Conservation (phyloP, 345 rosid genomes). For the Gossypium ekmanianum region DNA sequence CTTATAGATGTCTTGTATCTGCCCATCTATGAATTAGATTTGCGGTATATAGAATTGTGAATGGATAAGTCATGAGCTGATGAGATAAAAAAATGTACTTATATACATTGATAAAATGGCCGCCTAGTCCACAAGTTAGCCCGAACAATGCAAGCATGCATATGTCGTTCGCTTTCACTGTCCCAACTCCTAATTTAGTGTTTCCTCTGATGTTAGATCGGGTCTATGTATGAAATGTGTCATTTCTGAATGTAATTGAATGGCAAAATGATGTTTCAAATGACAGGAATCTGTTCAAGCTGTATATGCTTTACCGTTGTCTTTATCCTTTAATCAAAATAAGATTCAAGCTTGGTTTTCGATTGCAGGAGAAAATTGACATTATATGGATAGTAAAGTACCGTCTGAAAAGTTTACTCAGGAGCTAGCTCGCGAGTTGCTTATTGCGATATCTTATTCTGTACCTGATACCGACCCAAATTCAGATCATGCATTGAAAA, state of each 20-base stretch:
- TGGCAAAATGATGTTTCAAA: neutral
- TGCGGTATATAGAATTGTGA: no score
- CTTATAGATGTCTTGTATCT: neutral
- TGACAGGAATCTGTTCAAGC: neutral
- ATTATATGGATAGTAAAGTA: constrained; percentile 15
- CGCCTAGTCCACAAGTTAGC: neutral
- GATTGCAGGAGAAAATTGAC: constrained; percentile 5
- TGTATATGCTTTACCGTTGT: neutral
- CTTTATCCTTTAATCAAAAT: neutral
- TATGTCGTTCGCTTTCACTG: neutral
- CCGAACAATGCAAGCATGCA: neutral
- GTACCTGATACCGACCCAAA: neutral
- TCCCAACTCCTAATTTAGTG: neutral
- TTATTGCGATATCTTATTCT: constrained; percentile 11
- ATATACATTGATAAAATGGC: no score
- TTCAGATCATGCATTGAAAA: neutral
- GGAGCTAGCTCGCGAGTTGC: constrained; percentile 15
- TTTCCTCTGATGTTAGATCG: neutral
- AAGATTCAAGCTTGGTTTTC: neutral
- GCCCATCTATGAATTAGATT: neutral
- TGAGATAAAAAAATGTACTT: no score
- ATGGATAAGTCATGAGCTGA: no score
- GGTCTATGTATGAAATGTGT: neutral
- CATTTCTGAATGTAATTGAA: neutral
- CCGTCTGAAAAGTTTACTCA: neutral